Conservation (phyloP, 495 filamentous ascomycete genomes). For the Baudoinia panamericana region DNA sequence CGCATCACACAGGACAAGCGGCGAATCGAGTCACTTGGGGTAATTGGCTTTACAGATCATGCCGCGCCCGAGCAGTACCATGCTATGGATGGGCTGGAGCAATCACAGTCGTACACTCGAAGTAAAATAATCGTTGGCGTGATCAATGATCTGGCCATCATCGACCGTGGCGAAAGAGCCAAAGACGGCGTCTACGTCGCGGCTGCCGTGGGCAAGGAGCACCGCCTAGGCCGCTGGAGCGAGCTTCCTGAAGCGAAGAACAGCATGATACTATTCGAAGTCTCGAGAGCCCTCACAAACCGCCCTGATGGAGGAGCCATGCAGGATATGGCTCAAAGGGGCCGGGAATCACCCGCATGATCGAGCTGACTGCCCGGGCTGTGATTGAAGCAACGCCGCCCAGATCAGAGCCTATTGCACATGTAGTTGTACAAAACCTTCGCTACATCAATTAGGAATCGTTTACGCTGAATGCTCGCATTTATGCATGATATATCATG, state of each 20-base stretch:
- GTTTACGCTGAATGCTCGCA: too few relatives aligned
- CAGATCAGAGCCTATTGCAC: too few relatives aligned
- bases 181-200: conserved; percentile 68
- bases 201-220: conserved; percentile 73
- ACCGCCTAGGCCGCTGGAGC: conserved; percentile 67
- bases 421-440: too few relatives aligned
- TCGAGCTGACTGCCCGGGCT: too few relatives aligned
- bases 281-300: conserved; percentile 41
- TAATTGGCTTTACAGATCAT: conserved; percentile 29
- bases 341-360: too few relatives aligned
- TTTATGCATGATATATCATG: too few relatives aligned
- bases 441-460: too few relatives aligned
- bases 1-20: conserved; percentile 68
- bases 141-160: conserved; percentile 72
- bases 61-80: background rate
- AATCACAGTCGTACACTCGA: too few relatives aligned
- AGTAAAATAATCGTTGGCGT: conserved; percentile 40
- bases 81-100: conserved; percentile 3
- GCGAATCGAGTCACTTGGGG: conserved; percentile 57
- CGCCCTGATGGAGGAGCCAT: too few relatives aligned
- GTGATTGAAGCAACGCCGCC: too few relatives aligned
- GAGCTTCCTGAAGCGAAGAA: conserved; percentile 51
- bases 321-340: too few relatives aligned
- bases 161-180: conserved; percentile 59
- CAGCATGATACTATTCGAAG: conserved; percentile 67